phyloP scores from a whole-genome alignment of 1,139 yeast species.

The Zygosaccharomyces pseudobailii region DNA sequence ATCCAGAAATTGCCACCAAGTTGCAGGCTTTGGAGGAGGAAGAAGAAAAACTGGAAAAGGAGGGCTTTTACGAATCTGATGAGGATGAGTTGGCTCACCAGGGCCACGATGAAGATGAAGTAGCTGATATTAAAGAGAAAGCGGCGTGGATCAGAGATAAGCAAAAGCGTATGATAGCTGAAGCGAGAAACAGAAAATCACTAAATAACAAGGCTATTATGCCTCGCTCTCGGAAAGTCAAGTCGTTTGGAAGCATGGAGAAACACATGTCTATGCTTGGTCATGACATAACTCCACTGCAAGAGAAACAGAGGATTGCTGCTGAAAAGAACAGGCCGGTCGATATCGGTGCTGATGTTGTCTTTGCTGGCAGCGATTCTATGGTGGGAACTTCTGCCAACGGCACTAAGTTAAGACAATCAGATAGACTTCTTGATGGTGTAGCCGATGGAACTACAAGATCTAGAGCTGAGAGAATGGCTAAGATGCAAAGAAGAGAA shows the following conservation, averaged over 20 bases:
- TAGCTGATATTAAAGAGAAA: conserved; percentile 71
- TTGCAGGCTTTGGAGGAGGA: conserved; percentile 94
- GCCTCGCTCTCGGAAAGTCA: conserved; percentile 86
- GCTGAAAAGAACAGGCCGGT: conserved; percentile 39
- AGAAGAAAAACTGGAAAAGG: conserved; percentile 86
- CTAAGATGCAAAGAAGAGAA: conserved; percentile 86
- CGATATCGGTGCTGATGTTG: conserved; percentile 71
- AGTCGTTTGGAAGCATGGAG: conserved; percentile 77
- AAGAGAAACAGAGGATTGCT: conserved; percentile 43
- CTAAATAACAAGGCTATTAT: conserved; percentile 83
- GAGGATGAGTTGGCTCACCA: conserved; percentile 76
- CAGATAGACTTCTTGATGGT: conserved; percentile 85
- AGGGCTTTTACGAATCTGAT: conserved; percentile 94
- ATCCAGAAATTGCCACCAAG: conserved; percentile 90
- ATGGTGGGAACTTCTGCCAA: conserved; percentile 28
- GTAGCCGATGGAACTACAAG: conserved; percentile 76
- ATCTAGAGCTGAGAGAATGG: conserved; percentile 81
- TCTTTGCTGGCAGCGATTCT: conserved; percentile 43
- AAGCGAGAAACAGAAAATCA: conserved; percentile 81
- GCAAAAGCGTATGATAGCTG: conserved; percentile 88
- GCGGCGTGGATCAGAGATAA: conserved; percentile 95
- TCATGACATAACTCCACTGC: conserved; percentile 69
- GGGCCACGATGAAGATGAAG: conserved; percentile 63
- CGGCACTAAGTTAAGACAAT: conserved; percentile 50
- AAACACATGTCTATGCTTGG: conserved; percentile 85